Percentiles rank a stretch among this genome's conserved stretches.
phyloP scores from a whole-genome alignment of 2,329 filamentous ascomycete genomes.

The Alternaria incomplexa region DNA sequence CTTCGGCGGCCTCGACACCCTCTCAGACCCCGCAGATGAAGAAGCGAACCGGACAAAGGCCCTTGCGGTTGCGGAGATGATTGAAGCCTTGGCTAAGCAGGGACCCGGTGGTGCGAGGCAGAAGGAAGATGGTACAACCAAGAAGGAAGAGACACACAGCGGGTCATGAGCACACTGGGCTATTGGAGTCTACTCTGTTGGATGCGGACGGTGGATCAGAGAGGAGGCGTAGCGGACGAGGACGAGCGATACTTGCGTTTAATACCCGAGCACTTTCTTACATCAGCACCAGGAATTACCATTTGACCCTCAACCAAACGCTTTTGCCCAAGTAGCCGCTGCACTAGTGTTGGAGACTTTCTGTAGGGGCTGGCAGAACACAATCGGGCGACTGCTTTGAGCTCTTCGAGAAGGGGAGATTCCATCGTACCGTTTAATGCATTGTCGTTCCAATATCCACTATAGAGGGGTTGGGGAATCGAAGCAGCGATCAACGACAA shows the following conservation, averaged over 20 bases:
- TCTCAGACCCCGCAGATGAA: conserved; percentile 46
- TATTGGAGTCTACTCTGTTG: too few species aligned
- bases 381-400: neutral
- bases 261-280: neutral
- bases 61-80: conserved; percentile 25
- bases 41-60: conserved; percentile 26
- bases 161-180: neutral
- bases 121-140: neutral
- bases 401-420: neutral
- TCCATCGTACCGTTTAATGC: neutral
- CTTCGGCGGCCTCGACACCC: conserved; percentile 67
- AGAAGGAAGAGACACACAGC: conserved; percentile 1
- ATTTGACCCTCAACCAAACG: neutral
- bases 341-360: neutral
- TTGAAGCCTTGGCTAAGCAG: conserved; percentile 30
- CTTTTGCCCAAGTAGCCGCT: neutral
- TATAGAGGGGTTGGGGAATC: neutral
- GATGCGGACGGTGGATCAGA: neutral
- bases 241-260: neutral
- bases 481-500: neutral
- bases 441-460: neutral
- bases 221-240: neutral
- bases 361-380: neutral
- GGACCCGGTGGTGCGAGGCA: conserved; percentile 3
- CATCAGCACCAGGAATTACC: neutral